Evolutionary conservation across 2,329 filamentous ascomycete genomes (phyloP).

Genomic region (Atkinsonella hypoxylon): DNA sequence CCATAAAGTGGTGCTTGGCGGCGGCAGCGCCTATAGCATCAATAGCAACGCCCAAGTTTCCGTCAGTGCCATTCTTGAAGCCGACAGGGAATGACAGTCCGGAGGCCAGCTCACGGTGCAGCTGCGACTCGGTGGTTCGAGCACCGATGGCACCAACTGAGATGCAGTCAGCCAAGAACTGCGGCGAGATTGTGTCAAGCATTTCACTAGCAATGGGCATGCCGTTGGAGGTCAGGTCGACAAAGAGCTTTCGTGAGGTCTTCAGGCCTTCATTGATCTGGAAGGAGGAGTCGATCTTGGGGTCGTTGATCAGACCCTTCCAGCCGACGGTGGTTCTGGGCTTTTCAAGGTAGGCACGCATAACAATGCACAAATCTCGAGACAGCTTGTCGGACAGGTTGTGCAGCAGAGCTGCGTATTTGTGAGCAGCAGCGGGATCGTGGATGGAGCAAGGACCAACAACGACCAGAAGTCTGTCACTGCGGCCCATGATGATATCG

Average conservation of each 20-base stretch:
- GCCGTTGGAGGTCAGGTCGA: conserved; percentile 72
- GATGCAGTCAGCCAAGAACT: conserved; percentile 93
- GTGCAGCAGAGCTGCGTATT: conserved; percentile 76
- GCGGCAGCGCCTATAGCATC: conserved; percentile 86
- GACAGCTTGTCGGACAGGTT: conserved; percentile 66
- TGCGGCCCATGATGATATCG: conserved; percentile 64
- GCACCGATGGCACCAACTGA: conserved; percentile 93
- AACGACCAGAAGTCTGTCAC: conserved; percentile 84
- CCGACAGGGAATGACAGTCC: conserved; percentile 95
- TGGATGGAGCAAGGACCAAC: conserved; percentile 96
- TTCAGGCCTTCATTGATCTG: conserved; percentile 98
- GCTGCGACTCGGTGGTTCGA: conserved; percentile 89
- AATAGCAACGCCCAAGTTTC: conserved; percentile 79
- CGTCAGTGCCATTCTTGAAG: conserved; percentile 99
- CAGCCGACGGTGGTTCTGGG: conserved; percentile 95
- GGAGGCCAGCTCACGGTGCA: conserved; percentile 90
- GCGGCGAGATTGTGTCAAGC: conserved; percentile 96
- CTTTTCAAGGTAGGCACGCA: conserved; percentile 99
- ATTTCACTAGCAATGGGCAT: conserved; percentile 97
- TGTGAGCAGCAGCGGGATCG: conserved; percentile 75
- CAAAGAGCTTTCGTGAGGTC: conserved; percentile 85
- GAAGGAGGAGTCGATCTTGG: conserved; percentile 93
- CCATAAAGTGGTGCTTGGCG: conserved; percentile 92
- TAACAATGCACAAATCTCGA: conserved; percentile 79
- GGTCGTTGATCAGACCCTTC: conserved; percentile 99